These are phyloP conservation scores for Capronia americana DNA, from an alignment of 2,329 filamentous ascomycete species.

Conservation along the genomic window DNA sequence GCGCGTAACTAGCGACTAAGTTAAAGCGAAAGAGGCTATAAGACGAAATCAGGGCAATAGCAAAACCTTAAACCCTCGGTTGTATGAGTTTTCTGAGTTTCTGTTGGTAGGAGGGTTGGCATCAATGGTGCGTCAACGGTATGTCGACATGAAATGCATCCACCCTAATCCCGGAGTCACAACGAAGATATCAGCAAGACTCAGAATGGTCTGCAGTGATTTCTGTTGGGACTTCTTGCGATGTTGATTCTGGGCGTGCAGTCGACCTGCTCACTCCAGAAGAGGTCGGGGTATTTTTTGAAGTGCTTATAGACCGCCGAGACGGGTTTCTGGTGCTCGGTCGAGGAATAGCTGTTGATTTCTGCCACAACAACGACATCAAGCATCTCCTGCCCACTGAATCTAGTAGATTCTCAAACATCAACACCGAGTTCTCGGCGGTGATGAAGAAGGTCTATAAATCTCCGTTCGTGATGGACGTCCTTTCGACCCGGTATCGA, in stretches of 20 bases:
- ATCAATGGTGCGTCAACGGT: not conserved
- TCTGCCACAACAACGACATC: slow-evolving; percentile 82
- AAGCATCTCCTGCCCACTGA: slow-evolving; percentile 97
- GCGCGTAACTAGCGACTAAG: no score
- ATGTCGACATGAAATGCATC: not conserved
- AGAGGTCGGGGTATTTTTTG: slow-evolving; percentile 6
- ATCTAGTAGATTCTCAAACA: slow-evolving; percentile 96
- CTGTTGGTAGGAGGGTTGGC: not conserved
- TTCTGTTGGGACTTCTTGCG: slow-evolving; percentile 27
- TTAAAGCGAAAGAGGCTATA: no score
- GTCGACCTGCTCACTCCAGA: slow-evolving; percentile 2
- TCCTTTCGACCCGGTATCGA: slow-evolving; percentile 91
- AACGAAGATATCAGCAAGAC: not conserved
- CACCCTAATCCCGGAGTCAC: not conserved
- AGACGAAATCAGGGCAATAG: no score
- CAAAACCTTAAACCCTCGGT: slow-evolving; percentile 2
- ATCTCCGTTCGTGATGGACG: slow-evolving; percentile 92
- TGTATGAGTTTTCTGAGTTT: not conserved
- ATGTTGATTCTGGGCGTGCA: slow-evolving; percentile 13
- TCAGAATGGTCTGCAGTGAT: not conserved
- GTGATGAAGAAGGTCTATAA: slow-evolving; percentile 99
- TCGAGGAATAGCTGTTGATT: slow-evolving; percentile 25
- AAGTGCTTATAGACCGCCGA: slow-evolving; percentile 12
- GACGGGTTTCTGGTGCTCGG: slow-evolving; percentile 12
- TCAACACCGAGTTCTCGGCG: slow-evolving; percentile 98